Base-by-base conservation (phyloP, 371 early-diverging fungal species). In the Mortierella sp. region DNA sequence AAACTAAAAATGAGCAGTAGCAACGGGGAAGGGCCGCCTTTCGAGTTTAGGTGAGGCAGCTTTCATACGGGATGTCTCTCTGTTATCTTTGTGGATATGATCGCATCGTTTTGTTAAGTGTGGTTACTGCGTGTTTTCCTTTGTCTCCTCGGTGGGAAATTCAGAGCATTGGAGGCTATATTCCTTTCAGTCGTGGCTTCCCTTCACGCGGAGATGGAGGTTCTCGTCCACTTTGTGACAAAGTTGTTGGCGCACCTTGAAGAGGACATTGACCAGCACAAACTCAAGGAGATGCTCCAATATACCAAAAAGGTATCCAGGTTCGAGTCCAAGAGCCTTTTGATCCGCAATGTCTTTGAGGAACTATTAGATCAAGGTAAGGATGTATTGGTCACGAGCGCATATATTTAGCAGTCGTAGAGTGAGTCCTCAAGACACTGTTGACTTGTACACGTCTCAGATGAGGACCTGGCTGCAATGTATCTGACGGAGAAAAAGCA, bases 401-500 rank as follows among this genome's bases (percentile, higher is more conserved):
- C n/a, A n/a, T n/a, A n/a, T n/a, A n/a, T n/a, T n/a, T n/a, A n/a
- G n/a, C n/a, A n/a, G n/a, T n/a, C n/a, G n/a, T n/a, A n/a, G n/a
- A n/a, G n/a, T n/a, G n/a, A n/a, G n/a, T n/a, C n/a, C n/a, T n/a
- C n/a, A n/a, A n/a, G n/a, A n/a, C n/a, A n/a, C n/a, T n/a, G n/a
- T n/a, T n/a, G n/a, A n/a, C n/a, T 17, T 21, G 43, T 11, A 4
- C 24, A 9, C 14, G 7, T 15, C 21, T 14, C 67, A 89, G 94
- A 94, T 78, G 94, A 94, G 47, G 96, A 96, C 72, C 79, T 96
- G 62, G 94, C 93, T 1, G 91, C 84, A 32, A 91, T 96, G 94
- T 96, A 93, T 70, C 79, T 96, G 54, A 89, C 94, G 6, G 90
- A 86, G 24, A 93, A 93, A 78, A 85, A 86, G 49, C 62, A 72